These are phyloP conservation scores for Pestalotiopsis fici DNA, from an alignment of 2,329 filamentous ascomycete genomes.

Conservation along the genomic window DNA sequence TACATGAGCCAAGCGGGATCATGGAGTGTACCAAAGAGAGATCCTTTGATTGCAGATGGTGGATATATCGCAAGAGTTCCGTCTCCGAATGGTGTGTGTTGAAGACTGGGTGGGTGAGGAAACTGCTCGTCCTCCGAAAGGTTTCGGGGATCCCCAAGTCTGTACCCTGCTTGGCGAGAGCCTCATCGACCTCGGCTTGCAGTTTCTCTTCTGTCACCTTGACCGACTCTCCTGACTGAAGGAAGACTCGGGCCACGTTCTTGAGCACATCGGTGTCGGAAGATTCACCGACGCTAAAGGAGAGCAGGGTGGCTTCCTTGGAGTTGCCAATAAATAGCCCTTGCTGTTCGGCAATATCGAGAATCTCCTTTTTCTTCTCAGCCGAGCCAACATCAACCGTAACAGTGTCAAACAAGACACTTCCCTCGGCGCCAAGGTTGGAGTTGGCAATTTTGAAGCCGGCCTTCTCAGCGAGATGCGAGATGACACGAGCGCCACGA, in stretches of 20 bases:
- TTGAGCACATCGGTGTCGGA: constrained; percentile 52
- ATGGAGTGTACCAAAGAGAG: constrained; percentile 93
- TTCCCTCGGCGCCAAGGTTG: constrained; percentile 55
- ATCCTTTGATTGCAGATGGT: constrained; percentile 92
- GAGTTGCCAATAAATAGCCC: constrained; percentile 65
- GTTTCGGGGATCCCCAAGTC: constrained; percentile 52
- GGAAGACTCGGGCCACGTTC: neutral
- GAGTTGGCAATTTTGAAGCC: constrained; percentile 65
- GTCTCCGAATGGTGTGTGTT: constrained; percentile 95
- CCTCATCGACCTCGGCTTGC: constrained; percentile 42
- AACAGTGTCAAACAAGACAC: constrained; percentile 78
- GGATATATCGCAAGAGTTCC: constrained; percentile 89
- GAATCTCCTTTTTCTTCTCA: constrained; percentile 50
- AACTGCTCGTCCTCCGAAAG: constrained; percentile 72
- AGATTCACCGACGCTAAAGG: constrained; percentile 80
- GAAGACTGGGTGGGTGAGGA: constrained; percentile 89
- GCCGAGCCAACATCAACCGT: constrained; percentile 58
- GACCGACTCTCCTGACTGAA: neutral
- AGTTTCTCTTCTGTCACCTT: constrained; percentile 20
- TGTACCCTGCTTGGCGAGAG: constrained; percentile 32
- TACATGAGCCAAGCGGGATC: constrained; percentile 96
- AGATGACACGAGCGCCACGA: constrained; percentile 69
- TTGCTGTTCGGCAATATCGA: constrained; percentile 51
- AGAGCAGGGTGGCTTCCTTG: constrained; percentile 56
- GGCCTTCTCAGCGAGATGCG: constrained; percentile 61